Conservation (phyloP, 306 rosid genomes). For the Begonia masoniana region DNA sequence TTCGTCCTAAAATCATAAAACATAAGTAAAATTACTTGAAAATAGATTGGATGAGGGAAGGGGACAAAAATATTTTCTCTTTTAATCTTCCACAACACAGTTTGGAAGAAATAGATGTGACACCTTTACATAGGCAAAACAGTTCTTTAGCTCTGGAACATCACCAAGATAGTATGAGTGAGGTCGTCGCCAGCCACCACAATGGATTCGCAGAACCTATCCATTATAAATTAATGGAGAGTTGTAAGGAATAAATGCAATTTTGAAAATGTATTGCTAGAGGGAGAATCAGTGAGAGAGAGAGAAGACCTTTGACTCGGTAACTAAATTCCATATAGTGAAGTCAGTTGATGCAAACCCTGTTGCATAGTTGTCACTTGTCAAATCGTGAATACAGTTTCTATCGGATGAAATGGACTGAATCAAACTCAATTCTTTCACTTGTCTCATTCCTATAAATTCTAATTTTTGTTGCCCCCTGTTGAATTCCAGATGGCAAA, state of each 20-base stretch:
- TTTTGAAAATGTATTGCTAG: slow-evolving; percentile 3
- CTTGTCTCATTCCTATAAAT: slow-evolving; percentile 90
- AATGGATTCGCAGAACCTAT: slow-evolving; percentile 73
- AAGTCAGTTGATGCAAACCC: slow-evolving; percentile 92
- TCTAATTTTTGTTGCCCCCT: slow-evolving; percentile 46
- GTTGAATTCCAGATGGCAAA: slow-evolving; percentile 73
- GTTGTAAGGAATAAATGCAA: slow-evolving; percentile 6
- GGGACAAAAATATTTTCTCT: background rate
- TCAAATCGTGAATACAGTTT: slow-evolving; percentile 20
- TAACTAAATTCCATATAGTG: slow-evolving; percentile 62
- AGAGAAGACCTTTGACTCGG: slow-evolving; percentile 64
- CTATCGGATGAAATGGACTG: slow-evolving; percentile 34
- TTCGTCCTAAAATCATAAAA: slow-evolving; percentile 53
- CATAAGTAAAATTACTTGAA: slow-evolving; percentile 1
- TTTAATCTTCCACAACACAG: no score
- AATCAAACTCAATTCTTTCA: slow-evolving; percentile 74
- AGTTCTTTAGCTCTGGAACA: slow-evolving; percentile 63
- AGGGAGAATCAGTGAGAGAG: slow-evolving; percentile 1
- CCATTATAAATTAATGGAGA: slow-evolving; percentile 11
- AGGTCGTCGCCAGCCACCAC: slow-evolving; percentile 99
- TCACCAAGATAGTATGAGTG: slow-evolving; percentile 83
- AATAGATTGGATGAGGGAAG: background rate
- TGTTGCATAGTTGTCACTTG: slow-evolving; percentile 49
- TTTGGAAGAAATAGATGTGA: no score
- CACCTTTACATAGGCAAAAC: slow-evolving; percentile 95